Conservation (phyloP, 2,329 filamentous ascomycete species). For the Ophiostoma ips region DNA sequence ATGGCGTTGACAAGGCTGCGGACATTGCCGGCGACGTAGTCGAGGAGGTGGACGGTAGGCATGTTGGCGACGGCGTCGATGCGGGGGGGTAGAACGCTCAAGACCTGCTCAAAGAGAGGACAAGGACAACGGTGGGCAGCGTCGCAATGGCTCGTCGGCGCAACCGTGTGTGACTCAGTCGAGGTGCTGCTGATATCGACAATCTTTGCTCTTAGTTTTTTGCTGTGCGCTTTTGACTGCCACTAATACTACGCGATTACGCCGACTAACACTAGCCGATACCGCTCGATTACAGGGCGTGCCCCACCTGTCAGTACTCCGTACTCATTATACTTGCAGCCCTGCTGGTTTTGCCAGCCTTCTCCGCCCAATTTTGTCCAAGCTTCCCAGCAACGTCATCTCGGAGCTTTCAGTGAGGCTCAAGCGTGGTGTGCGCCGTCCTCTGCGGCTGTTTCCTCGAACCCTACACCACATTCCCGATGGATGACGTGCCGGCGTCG, state of each 20-base stretch:
- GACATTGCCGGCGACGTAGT: constrained; percentile 95
- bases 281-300: background rate
- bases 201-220: background rate
- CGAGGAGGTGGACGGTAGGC: constrained; percentile 59
- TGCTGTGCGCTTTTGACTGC: background rate
- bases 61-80: constrained; percentile 1
- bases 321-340: background rate
- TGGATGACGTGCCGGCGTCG: background rate
- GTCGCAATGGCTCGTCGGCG: background rate
- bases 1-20: constrained; percentile 95
- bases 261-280: background rate
- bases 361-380: constrained; percentile 17
- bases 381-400: background rate
- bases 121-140: background rate
- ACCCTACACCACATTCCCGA: background rate
- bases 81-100: background rate
- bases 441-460: background rate
- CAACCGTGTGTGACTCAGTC: constrained; percentile 1
- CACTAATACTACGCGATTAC: too few species aligned
- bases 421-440: background rate
- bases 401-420: background rate
- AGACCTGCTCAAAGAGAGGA: background rate
- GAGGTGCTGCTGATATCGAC: background rate
- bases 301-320: background rate
- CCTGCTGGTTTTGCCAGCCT: constrained; percentile 17